These are phyloP conservation scores for Apium graveolens DNA, from an alignment of 129 eudicot genomes.

Conservation along the genomic window DNA sequence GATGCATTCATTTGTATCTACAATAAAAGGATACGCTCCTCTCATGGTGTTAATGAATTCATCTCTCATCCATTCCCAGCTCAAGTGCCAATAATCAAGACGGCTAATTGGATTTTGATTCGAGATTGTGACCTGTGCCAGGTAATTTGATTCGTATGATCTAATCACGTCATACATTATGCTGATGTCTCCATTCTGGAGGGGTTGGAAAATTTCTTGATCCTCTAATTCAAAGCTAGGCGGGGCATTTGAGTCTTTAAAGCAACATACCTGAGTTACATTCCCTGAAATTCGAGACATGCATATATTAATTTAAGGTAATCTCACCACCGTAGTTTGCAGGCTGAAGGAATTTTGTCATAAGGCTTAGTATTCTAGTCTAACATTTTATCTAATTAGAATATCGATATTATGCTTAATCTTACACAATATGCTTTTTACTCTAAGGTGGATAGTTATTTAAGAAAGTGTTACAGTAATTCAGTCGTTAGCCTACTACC, in stretches of 20 bases:
- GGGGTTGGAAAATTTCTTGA: constrained; percentile 28
- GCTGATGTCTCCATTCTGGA: constrained; percentile 46
- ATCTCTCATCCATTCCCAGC: constrained; percentile 68
- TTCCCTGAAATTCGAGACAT: constrained; percentile 25
- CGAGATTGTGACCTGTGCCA: constrained; percentile 51
- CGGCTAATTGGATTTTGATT: constrained; percentile 48
- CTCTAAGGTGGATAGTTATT: too few relatives aligned
- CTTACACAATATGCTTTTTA: too few relatives aligned
- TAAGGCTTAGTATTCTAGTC: too few relatives aligned
- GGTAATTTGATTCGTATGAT: constrained; percentile 41
- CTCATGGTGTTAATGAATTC: constrained; percentile 62
- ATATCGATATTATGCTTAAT: too few relatives aligned
- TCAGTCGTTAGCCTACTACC: too few relatives aligned
- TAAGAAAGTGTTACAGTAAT: too few relatives aligned
- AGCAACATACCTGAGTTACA: constrained; percentile 41
- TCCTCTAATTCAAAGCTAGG: constrained; percentile 13
- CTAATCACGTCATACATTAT: constrained; percentile 50
- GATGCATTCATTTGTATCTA: constrained; percentile 46
- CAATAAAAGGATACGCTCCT: constrained; percentile 54
- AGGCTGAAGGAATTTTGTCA: too few relatives aligned
- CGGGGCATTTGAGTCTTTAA: constrained; percentile 31
- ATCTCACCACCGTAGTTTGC: too few relatives aligned
- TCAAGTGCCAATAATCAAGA: constrained; percentile 51
- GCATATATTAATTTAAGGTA: not conserved
- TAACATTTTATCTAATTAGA: too few relatives aligned